Evolutionary conservation across 83 land plant species (phyloP), one percentile per base, ranked within the genome.

Genomic region (Picea abies): DNA sequence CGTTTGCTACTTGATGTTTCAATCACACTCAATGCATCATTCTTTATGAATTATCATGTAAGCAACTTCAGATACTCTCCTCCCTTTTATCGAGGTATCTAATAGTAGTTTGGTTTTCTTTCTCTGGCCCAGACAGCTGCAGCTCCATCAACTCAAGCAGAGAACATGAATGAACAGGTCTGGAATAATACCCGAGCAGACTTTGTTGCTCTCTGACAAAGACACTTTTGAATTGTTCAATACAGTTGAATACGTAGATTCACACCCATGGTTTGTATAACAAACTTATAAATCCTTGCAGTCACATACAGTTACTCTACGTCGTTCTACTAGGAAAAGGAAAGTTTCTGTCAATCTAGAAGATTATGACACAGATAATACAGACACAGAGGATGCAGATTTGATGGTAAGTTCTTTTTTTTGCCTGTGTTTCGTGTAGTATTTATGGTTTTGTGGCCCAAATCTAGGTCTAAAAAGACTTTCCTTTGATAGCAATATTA

Each of bases 281-380:
- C 11, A 29, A 63, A 78, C 26, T 41, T 79, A 11, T 25, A 72
- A 83, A 58, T 89, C 44, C 67, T 58, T 86, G 79, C 88, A 92
- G 94, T 84, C 87, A 60, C 81, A 81, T 62, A 78, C 87, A 23
- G 11, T 84, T 78, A 91, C 85, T 60, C 84, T 96, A 80, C 90
- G 98, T 5, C 96, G 99, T 4, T 97, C 99, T 52, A 92, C 96
- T 8, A 89, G 99, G 80, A 95, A 97, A 81, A 92, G 99, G 88
- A 94, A 94, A 81, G 81, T 89, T 61, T 87, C 96, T 60, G 86
- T 89, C 35, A 88, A 89, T 90, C 84, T 90, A 32, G 89, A 84
- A 68, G 93, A 86, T 79, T 97, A 87, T 81, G 95, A 93, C 0
- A 92, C 93, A 26, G 92, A 92, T 85, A 93, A 89, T 83, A 91